phyloP scores from a whole-genome alignment of 352 stramenopile species.

The Phytophthora hibernalis region DNA sequence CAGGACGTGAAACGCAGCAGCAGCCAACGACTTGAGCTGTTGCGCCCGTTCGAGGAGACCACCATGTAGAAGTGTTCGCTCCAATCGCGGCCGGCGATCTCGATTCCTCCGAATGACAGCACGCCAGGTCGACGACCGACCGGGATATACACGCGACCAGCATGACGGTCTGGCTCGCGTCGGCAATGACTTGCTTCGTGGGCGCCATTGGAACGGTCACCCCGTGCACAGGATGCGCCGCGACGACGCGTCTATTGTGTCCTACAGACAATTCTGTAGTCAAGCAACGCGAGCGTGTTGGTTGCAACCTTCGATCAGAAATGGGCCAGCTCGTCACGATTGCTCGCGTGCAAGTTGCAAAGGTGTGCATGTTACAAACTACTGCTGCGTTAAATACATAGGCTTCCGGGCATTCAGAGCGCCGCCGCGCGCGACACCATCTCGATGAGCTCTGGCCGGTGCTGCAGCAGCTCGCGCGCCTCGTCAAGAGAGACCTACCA shows the following conservation, averaged over 20 bases:
- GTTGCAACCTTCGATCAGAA: slow-evolving; percentile 31
- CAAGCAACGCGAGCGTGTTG: too few species aligned
- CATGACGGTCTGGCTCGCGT: slow-evolving; percentile 9
- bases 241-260: slow-evolving; percentile 3
- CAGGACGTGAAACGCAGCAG: slow-evolving; percentile 18
- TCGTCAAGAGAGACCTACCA: slow-evolving; percentile 44
- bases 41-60: background rate
- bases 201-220: slow-evolving; percentile 11
- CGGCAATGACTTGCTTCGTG: background rate
- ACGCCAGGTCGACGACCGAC: slow-evolving; percentile 17
- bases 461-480: slow-evolving; percentile 34
- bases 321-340: slow-evolving; percentile 20
- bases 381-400: slow-evolving; percentile 19
- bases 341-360: slow-evolving; percentile 14
- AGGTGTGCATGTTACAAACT: slow-evolving; percentile 9
- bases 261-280: background rate
- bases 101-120: slow-evolving; percentile 17
- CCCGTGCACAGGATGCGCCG: background rate
- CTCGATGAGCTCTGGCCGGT: slow-evolving; percentile 51
- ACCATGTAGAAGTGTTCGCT: slow-evolving; percentile 24
- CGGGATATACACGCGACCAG: slow-evolving; percentile 3
- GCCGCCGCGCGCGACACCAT: slow-evolving; percentile 45
- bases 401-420: slow-evolving; percentile 15
- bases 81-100: slow-evolving; percentile 14
- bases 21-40: slow-evolving; percentile 1